Conservation (phyloP, 1,139 yeast species). For the Yamadazyma triangularis region DNA sequence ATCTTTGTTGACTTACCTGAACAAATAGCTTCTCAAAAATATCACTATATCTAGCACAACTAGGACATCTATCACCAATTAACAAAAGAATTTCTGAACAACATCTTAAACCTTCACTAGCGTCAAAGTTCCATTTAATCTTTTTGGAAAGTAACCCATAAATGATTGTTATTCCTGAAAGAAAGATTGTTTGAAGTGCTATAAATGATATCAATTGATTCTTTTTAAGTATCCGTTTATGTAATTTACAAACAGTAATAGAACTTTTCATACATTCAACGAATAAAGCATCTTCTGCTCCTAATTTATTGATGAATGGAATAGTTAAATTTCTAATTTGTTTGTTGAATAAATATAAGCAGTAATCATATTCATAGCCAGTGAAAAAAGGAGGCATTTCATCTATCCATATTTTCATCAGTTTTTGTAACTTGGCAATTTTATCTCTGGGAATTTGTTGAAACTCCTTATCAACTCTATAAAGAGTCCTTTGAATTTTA, state of each 20-base stretch:
- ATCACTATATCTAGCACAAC: slow-evolving; percentile 4
- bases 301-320: slow-evolving; percentile 7
- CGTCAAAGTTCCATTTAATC: slow-evolving; percentile 5
- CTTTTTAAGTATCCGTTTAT: slow-evolving; percentile 7
- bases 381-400: slow-evolving; percentile 5
- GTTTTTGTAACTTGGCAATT: slow-evolving; percentile 3
- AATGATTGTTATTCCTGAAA: slow-evolving; percentile 9
- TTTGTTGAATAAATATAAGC: slow-evolving; percentile 8
- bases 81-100: slow-evolving; percentile 7
- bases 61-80: slow-evolving; percentile 6
- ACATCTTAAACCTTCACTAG: slow-evolving; percentile 9
- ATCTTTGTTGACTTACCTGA: slow-evolving; percentile 1
- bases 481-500: slow-evolving; percentile 6
- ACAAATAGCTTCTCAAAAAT: slow-evolving; percentile 7
- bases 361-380: slow-evolving; percentile 7
- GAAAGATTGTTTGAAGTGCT: slow-evolving; percentile 8
- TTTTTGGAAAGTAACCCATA: slow-evolving; percentile 7
- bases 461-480: slow-evolving; percentile 6
- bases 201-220: slow-evolving; percentile 5
- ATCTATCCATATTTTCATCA: slow-evolving; percentile 8
- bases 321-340: slow-evolving; percentile 6
- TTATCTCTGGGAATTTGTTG: slow-evolving; percentile 5
- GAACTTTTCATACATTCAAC: slow-evolving; percentile 9
- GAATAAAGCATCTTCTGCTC: slow-evolving; percentile 6
- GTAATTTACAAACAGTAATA: slow-evolving; percentile 7